Conservation (phyloP, 129 eudicot species). For the Chrysanthemum makinoi region DNA sequence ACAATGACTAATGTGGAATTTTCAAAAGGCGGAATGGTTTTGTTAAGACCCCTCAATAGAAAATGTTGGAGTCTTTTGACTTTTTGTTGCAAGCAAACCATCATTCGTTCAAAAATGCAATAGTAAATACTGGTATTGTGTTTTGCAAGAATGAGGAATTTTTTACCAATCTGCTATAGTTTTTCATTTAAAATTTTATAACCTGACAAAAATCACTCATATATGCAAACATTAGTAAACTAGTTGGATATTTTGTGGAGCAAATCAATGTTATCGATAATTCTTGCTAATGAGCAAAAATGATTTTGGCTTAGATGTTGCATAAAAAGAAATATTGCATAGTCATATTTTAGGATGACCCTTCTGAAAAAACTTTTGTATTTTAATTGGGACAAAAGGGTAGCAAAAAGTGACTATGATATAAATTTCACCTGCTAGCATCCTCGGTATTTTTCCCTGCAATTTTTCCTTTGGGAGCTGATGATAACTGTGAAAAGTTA, state of each 20-base stretch:
- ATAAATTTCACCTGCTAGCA: conserved; percentile 58
- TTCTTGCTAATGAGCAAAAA: not conserved
- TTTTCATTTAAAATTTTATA: no score
- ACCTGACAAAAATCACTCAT: no score
- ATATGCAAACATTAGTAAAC: not conserved
- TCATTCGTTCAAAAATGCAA: no score
- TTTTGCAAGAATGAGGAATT: no score
- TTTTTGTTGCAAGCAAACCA: not conserved
- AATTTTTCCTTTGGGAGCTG: conserved; percentile 97
- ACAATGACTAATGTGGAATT: not conserved
- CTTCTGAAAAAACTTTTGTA: not conserved
- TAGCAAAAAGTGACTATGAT: not conserved
- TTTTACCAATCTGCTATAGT: no score
- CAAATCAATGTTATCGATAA: conserved; percentile 1
- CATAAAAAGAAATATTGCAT: not conserved
- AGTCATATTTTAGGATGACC: not conserved
- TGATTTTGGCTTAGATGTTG: not conserved
- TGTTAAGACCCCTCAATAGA: no score
- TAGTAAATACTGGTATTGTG: no score
- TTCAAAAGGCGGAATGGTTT: not conserved
- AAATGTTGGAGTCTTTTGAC: no score
- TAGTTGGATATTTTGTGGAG: not conserved
- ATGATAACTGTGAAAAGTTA: conserved; percentile 60
- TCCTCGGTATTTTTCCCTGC: conserved; percentile 78
- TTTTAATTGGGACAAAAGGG: not conserved